These are phyloP conservation scores for Symbiotaphrina buchneri DNA, from an alignment of 495 filamentous ascomycete genomes.

Conservation along the genomic window DNA sequence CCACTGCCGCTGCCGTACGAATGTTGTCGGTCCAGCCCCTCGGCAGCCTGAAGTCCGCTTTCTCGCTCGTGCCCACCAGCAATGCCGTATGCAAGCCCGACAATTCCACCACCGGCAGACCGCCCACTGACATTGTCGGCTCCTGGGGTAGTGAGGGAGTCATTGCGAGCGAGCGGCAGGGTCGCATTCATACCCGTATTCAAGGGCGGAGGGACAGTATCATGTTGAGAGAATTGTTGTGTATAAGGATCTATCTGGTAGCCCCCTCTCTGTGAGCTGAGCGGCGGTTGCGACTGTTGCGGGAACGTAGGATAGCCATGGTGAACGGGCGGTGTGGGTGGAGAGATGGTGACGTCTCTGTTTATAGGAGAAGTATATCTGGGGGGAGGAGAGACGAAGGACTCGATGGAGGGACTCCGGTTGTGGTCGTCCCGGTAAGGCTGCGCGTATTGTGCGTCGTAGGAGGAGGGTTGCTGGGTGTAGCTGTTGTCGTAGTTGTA, in stretches of 20 bases:
- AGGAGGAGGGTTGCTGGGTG: not conserved
- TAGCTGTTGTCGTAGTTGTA: not conserved
- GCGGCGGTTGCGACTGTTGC: not conserved
- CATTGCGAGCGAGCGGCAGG: not conserved
- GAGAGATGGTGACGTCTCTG: not conserved
- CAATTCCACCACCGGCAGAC: slow-evolving; percentile 4
- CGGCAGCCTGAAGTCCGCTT: slow-evolving; percentile 4
- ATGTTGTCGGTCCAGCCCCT: too few species aligned
- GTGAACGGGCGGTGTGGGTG: not conserved
- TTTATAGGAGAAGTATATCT: not conserved
- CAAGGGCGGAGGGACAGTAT: not conserved
- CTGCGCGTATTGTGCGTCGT: not conserved
- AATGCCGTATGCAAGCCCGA: slow-evolving; percentile 4
- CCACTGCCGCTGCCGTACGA: too few species aligned
- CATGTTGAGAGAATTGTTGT: too few species aligned
- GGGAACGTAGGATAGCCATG: not conserved
- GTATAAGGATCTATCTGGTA: too few species aligned
- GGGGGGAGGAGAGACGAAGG: not conserved
- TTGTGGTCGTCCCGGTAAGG: slow-evolving; percentile 1
- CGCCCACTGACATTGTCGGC: slow-evolving; percentile 5
- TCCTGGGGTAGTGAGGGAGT: slow-evolving; percentile 2
- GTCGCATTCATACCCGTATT: not conserved
- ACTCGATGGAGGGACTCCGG: not conserved
- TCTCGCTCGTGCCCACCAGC: slow-evolving; percentile 3
- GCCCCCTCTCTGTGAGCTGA: too few species aligned